These are phyloP conservation scores for Tolypocladium tundrense DNA, from an alignment of 2,329 filamentous ascomycete genomes.

Conservation along the genomic window DNA sequence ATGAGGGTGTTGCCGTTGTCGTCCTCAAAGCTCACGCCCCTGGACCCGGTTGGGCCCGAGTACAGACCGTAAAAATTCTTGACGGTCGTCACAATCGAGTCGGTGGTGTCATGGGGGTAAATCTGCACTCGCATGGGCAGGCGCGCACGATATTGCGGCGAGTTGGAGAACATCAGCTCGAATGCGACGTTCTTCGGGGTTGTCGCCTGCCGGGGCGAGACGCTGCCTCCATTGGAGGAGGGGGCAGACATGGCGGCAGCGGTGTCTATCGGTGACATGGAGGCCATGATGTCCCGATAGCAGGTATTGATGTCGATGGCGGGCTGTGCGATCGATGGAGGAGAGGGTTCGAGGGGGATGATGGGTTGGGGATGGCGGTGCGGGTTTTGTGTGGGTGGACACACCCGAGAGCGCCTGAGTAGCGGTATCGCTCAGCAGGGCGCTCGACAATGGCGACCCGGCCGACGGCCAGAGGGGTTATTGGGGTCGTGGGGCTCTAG, in stretches of 20 bases:
- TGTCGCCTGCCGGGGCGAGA: slow-evolving; percentile 35
- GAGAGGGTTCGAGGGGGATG: slow-evolving; percentile 2
- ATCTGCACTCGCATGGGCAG: slow-evolving; percentile 84
- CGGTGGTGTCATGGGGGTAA: slow-evolving; percentile 89
- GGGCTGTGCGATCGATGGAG: slow-evolving; percentile 11
- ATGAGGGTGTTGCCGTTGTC: slow-evolving; percentile 82
- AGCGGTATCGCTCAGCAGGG: slow-evolving; percentile 16
- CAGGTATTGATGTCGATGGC: slow-evolving; percentile 11
- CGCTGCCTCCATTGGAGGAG: slow-evolving; percentile 31
- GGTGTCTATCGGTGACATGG: slow-evolving; percentile 33
- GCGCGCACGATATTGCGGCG: slow-evolving; percentile 59
- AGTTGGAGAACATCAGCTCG: slow-evolving; percentile 60
- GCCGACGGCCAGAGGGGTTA: slow-evolving; percentile 11
- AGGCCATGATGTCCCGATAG: slow-evolving; percentile 27
- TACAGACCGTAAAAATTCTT: slow-evolving; percentile 99
- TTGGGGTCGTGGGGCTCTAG: slow-evolving; percentile 7
- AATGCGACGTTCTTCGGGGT: slow-evolving; percentile 69
- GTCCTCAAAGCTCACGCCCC: slow-evolving; percentile 93
- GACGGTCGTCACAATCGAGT: slow-evolving; percentile 95
- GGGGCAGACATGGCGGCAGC: slow-evolving; percentile 19
- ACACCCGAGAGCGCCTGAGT: slow-evolving; percentile 8
- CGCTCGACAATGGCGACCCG: slow-evolving; percentile 13
- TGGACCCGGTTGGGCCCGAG: slow-evolving; percentile 56
- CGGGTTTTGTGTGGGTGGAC: slow-evolving; percentile 22
- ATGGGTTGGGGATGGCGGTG: slow-evolving; percentile 15